Evolutionary conservation across 2,329 filamentous ascomycete species (phyloP).

Genomic region (Nigrograna mackinnonii): DNA sequence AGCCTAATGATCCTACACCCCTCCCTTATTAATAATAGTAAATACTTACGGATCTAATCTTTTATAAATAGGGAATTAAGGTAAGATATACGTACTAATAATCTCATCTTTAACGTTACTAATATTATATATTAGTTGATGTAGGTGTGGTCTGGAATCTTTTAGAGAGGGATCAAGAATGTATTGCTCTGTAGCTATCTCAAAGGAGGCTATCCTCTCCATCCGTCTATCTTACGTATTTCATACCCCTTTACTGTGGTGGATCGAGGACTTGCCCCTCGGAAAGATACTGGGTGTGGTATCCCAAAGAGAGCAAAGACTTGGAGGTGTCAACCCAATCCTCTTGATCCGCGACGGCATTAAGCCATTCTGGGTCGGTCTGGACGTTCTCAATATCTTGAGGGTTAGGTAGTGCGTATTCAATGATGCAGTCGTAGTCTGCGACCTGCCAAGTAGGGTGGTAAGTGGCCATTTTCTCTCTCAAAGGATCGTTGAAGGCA

Average conservation of each 20-base stretch:
- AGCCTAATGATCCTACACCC: too few species aligned
- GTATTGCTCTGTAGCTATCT: too few species aligned
- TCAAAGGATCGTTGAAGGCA: slow-evolving; percentile 6
- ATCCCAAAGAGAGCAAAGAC: slow-evolving; percentile 5
- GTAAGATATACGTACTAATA: too few species aligned
- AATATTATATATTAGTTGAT: too few species aligned
- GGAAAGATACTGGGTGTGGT: slow-evolving; percentile 7
- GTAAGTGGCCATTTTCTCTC: slow-evolving; percentile 1
- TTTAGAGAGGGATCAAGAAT: too few species aligned
- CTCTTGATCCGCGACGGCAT: slow-evolving; percentile 3
- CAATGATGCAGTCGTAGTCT: slow-evolving; percentile 8
- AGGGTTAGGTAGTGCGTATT: slow-evolving; percentile 4
- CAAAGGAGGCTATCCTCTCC: too few species aligned
- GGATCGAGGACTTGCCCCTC: slow-evolving; percentile 1
- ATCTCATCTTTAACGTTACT: too few species aligned
- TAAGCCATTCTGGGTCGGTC: slow-evolving; percentile 5
- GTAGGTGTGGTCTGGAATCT: too few species aligned
- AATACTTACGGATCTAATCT: too few species aligned
- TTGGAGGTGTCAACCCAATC: slow-evolving; percentile 6
- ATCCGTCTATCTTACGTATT: too few species aligned
- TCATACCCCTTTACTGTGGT: neutral
- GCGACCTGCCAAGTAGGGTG: slow-evolving; percentile 7
- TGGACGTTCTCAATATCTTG: slow-evolving; percentile 3
- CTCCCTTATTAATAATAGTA: too few species aligned
- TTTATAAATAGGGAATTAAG: too few species aligned